Percentiles rank a stretch among this genome's conserved stretches.
These are phyloP conservation scores for Backusella tarrabulga DNA, from an alignment of 192 early-diverging fungal species.

Conservation along the genomic window DNA sequence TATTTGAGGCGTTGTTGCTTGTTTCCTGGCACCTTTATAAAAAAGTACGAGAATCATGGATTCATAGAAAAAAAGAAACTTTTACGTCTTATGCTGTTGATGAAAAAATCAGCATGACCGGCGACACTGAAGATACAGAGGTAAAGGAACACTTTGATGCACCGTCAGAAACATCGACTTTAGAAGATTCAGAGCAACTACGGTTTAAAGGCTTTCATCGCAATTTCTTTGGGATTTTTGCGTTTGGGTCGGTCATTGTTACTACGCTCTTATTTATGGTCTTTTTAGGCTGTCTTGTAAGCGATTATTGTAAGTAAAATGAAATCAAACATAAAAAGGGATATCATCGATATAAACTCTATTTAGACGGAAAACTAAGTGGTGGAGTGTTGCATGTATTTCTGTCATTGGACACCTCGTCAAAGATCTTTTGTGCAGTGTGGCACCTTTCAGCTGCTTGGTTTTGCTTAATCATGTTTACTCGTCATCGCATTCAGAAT, in stretches of 20 bases:
- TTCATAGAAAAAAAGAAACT: neutral
- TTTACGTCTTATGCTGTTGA: neutral
- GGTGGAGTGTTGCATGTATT: constrained; percentile 55
- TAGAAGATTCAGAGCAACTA: constrained; percentile 35
- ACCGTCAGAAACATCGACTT: neutral
- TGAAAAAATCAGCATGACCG: neutral
- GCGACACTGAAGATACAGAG: neutral
- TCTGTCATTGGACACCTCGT: constrained; percentile 58
- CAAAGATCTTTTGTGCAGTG: constrained; percentile 64
- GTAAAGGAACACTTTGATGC: neutral
- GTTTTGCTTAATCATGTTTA: constrained; percentile 54
- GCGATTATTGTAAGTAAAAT: constrained; percentile 66
- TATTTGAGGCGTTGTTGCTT: constrained; percentile 41
- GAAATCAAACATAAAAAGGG: neutral
- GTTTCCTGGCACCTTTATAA: constrained; percentile 56
- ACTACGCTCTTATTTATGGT: constrained; percentile 62
- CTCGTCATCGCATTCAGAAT: constrained; percentile 48
- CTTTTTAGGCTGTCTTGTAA: constrained; percentile 60
- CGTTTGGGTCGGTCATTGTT: constrained; percentile 45
- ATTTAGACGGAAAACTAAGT: constrained; percentile 50
- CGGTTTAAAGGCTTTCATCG: constrained; percentile 63
- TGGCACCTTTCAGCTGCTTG: constrained; percentile 73
- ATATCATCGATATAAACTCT: neutral
- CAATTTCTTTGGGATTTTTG: constrained; percentile 51
- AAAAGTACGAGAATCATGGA: constrained; percentile 9